Evolutionary conservation across 305 asterid species (phyloP).

Genomic region (Fraxinus baroniana): DNA sequence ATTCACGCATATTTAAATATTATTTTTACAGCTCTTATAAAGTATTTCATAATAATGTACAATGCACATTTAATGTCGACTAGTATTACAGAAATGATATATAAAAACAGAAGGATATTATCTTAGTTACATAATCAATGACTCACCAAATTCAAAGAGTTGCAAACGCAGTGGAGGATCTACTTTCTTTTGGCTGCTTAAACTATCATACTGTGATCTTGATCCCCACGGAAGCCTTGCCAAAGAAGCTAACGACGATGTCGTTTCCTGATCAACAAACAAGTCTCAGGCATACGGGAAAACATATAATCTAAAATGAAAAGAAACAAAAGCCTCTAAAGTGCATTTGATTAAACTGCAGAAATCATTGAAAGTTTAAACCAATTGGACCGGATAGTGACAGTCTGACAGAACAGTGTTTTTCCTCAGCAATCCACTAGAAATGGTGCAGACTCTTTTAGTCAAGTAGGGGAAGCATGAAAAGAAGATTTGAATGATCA

Average conservation of each 20-base stretch:
- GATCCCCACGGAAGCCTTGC: slow-evolving; percentile 85
- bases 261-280: slow-evolving; percentile 48
- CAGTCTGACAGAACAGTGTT: background rate
- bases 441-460: background rate
- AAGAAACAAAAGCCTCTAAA: slow-evolving; percentile 16
- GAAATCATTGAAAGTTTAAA: background rate
- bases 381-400: background rate
- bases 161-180: slow-evolving; percentile 55
- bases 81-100: background rate
- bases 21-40: no score
- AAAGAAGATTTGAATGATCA: background rate
- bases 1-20: no score
- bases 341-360: background rate
- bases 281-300: background rate
- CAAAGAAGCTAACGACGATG: slow-evolving; percentile 63
- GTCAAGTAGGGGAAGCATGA: background rate
- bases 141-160: slow-evolving; percentile 69
- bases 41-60: no score
- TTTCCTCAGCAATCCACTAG: background rate
- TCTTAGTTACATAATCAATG: background rate
- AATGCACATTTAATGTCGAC: no score
- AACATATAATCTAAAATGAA: slow-evolving; percentile 1
- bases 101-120: background rate
- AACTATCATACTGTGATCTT: slow-evolving; percentile 40
- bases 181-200: slow-evolving; percentile 30